phyloP scores from a whole-genome alignment of 2,329 filamentous ascomycete genomes.

The Gremmenia infestans region DNA sequence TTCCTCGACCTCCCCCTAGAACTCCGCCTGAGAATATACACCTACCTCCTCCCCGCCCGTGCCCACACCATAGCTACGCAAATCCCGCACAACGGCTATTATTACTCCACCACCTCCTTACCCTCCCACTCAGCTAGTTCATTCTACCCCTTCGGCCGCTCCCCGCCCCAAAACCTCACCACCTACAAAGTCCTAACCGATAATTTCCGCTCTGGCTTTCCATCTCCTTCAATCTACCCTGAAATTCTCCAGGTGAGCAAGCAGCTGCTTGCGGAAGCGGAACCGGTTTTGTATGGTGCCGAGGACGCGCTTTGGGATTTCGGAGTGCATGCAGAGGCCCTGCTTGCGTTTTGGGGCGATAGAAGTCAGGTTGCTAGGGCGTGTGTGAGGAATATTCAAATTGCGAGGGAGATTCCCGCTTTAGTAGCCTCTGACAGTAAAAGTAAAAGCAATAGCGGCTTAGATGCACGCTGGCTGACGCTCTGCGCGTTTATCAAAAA shows the following conservation, averaged over 20 bases:
- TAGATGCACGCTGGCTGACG: constrained; percentile 18
- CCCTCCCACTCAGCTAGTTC: constrained; percentile 11
- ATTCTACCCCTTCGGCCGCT: constrained; percentile 22
- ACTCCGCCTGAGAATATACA: constrained; percentile 27
- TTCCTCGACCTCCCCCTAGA: constrained; percentile 27
- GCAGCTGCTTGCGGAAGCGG: constrained; percentile 21
- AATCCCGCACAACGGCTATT: constrained; percentile 24
- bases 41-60: constrained; percentile 23
- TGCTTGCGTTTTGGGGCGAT: constrained; percentile 20
- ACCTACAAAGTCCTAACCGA: constrained; percentile 25
- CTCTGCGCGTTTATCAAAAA: constrained; percentile 12
- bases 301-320: constrained; percentile 21
- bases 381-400: constrained; percentile 14
- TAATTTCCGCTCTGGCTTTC: constrained; percentile 18
- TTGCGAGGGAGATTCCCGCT: constrained; percentile 20
- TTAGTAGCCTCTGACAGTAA: background rate
- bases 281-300: constrained; percentile 21
- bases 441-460: background rate
- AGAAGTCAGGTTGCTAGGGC: constrained; percentile 15
- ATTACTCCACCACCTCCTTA: constrained; percentile 17
- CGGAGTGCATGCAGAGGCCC: constrained; percentile 19
- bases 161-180: constrained; percentile 10
- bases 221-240: constrained; percentile 10
- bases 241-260: constrained; percentile 16
- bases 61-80: constrained; percentile 27